A percentile compares a stretch with the other conserved stretches of the same genome.
Conservation (phyloP, 2,329 filamentous ascomycete genomes). For the Diaporthe vexans region DNA sequence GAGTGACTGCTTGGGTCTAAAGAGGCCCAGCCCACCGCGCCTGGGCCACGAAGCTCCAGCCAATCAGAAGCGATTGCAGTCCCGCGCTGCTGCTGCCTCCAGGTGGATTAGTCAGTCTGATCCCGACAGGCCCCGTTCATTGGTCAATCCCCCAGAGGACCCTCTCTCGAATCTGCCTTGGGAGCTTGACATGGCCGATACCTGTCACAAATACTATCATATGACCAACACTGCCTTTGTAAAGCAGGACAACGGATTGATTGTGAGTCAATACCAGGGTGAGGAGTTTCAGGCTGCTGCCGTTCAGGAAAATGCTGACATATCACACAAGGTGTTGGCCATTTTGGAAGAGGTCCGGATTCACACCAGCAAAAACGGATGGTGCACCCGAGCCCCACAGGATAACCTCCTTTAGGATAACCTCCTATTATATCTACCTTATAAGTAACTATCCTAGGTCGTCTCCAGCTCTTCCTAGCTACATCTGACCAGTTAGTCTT, state of each 20-base stretch:
- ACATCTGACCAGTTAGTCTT: too few relatives aligned
- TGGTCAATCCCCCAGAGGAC: background rate
- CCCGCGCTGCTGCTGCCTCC: constrained; percentile 10
- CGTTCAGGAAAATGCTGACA: background rate
- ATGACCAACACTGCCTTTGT: constrained; percentile 20
- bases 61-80: constrained; percentile 3
- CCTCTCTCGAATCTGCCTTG: constrained; percentile 6
- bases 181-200: background rate
- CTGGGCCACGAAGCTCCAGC: background rate
- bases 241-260: background rate
- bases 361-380: too few relatives aligned
- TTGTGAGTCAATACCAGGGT: constrained; percentile 7
- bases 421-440: too few relatives aligned
- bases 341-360: background rate
- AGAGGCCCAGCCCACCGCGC: constrained; percentile 19
- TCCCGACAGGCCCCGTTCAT: background rate
- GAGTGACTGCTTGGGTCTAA: background rate
- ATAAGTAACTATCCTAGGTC: too few relatives aligned
- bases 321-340: background rate
- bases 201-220: constrained; percentile 17
- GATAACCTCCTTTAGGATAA: too few relatives aligned
- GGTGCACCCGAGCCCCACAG: too few relatives aligned
- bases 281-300: constrained; percentile 1
- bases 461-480: too few relatives aligned
- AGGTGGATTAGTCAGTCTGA: constrained; percentile 28